A percentile compares a stretch with the other conserved stretches of the same genome.
Conservation (phyloP, 1,284 basidiomycete genomes). For the Apiotrichum mycotoxinovorans region DNA sequence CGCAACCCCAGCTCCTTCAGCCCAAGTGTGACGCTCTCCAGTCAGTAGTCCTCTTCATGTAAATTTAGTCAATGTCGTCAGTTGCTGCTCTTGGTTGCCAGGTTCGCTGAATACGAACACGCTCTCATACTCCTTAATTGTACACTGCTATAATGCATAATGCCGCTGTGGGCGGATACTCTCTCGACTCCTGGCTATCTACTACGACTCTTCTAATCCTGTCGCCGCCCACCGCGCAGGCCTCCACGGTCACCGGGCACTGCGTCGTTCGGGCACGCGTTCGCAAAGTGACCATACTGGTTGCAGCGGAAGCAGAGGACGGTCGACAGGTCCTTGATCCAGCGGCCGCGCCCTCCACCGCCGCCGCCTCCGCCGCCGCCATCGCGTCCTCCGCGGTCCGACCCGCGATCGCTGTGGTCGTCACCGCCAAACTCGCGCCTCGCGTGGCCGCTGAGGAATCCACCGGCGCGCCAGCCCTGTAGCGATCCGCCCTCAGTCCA, state of each 20-base stretch:
- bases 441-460: conserved; percentile 36
- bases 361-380: conserved; percentile 29
- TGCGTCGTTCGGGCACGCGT: conserved; percentile 70
- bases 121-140: too few species aligned
- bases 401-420: conserved; percentile 20
- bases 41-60: too few species aligned
- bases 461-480: conserved; percentile 40
- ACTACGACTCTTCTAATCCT: too few species aligned
- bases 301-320: conserved; percentile 68
- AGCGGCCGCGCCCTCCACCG: conserved; percentile 31
- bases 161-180: too few species aligned
- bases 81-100: too few species aligned
- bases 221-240: conserved; percentile 8
- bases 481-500: conserved; percentile 44
- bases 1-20: too few species aligned
- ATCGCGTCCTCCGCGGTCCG: conserved; percentile 14
- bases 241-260: conserved; percentile 49
- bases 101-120: too few species aligned
- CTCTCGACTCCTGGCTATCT: too few species aligned
- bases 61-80: too few species aligned
- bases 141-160: too few species aligned
- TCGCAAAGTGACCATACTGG: conserved; percentile 91
- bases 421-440: conserved; percentile 45
- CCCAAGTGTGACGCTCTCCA: too few species aligned
- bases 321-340: conserved; percentile 61